Base-by-base conservation (phyloP, 2,329 filamentous ascomycete genomes). In the Tolypocladium ovalisporum region DNA sequence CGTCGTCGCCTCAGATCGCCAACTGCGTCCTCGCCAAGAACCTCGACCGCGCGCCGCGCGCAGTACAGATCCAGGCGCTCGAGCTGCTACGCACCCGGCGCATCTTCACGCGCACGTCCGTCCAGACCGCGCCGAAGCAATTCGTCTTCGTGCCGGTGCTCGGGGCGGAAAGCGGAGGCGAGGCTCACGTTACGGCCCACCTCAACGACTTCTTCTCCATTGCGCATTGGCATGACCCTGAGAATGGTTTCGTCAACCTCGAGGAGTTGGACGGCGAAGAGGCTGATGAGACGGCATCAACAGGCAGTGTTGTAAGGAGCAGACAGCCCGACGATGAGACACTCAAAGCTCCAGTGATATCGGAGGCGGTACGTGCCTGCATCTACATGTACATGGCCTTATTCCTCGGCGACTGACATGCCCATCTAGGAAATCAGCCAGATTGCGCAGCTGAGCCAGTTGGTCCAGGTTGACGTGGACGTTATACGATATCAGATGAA, bases 201-300 rank as follows among this genome's bases (percentile, higher is more conserved):
- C 68, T 87, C 70, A 95, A 91, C 65, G 90, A 97, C 59, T 84
- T 89, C 62, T 87, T 97, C 63, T 90, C 91, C 68, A 85, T 97
- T 58, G 93, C 89, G 0, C 92, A 97, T 70, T 89, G 86, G 74
- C 91, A 97, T 66, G 81, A 86, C 58, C 78, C 80, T 0, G 77
- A 81, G 1, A 84, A 93, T 67, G 89, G 87, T 0, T 87, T 91
- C 60, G 79, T 85, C 5, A 88, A 94, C 61, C 71, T 93, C 0
- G 88, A 95, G 59, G 86, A 89, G 39, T 61, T 67, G n/a, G 68
- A 70, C 29, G 66, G 68, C 35, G 65, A 64, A 29, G 65, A 61
- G 57, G 66, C 64, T 4, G 61, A 64, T 17, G 68, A 72, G 52
- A 68, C 67, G 5, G 68, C 66, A 4, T 77, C 75, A 1, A 73